Conservation (phyloP, 2,329 filamentous ascomycete species). For the Botrytis porri region DNA sequence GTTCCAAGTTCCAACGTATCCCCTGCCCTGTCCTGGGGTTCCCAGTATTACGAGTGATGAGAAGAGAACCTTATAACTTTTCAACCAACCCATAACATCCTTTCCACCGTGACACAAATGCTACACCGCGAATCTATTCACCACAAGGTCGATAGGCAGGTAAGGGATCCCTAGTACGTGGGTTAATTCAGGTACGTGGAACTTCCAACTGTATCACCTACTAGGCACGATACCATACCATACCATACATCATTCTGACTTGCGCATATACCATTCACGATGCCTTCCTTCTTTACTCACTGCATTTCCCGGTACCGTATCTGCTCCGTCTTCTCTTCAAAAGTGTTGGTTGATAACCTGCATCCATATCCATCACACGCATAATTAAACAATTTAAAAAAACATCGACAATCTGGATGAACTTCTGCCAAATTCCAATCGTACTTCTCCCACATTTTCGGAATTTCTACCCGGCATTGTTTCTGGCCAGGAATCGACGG, state of each 20-base stretch:
- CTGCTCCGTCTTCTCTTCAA: background rate
- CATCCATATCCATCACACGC: background rate
- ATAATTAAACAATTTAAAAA: background rate
- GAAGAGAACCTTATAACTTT: background rate
- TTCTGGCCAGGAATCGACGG: background rate
- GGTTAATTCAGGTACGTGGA: background rate
- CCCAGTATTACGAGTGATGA: background rate
- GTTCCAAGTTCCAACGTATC: background rate
- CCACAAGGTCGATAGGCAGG: background rate
- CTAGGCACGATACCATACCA: background rate
- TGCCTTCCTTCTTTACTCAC: background rate
- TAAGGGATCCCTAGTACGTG: background rate
- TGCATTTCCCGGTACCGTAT: background rate
- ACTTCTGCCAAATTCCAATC: conserved; percentile 17
- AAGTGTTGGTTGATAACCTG: background rate
- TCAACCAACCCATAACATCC: background rate
- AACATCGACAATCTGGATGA: background rate
- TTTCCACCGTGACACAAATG: background rate
- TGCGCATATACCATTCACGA: conserved; percentile 5
- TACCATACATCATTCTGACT: background rate
- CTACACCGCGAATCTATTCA: background rate
- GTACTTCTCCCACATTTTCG: conserved; percentile 14
- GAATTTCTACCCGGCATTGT: conserved; percentile 13
- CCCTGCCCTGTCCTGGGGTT: background rate
- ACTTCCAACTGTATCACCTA: background rate